Conservation (phyloP, 345 rosid species). For the Eucalyptus coolabah region DNA sequence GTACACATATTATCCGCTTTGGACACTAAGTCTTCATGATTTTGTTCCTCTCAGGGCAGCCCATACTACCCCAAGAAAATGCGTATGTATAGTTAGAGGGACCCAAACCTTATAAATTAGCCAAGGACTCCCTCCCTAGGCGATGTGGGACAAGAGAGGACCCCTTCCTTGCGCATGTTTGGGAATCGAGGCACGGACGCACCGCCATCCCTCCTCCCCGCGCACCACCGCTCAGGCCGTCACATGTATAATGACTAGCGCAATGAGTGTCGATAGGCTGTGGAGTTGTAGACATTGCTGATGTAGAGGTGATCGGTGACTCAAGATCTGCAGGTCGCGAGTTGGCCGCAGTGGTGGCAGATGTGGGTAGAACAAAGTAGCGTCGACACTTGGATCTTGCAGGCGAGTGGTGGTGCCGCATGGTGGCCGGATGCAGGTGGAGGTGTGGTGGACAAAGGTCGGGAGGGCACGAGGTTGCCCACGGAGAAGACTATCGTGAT, state of each 20-base stretch:
- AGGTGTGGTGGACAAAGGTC: fast-evolving
- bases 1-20: no score
- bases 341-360: no score
- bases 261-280: fast-evolving
- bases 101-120: no score
- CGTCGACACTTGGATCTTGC: fast-evolving
- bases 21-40: no score
- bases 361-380: fast-evolving
- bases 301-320: fast-evolving
- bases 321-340: fast-evolving
- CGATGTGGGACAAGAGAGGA: no score
- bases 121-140: fast-evolving
- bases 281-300: no score
- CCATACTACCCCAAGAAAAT: no score
- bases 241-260: fast-evolving
- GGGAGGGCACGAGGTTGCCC: fast-evolving
- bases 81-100: no score
- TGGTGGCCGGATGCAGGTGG: fast-evolving
- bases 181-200: fast-evolving
- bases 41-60: fast-evolving
- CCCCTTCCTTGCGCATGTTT: fast-evolving
- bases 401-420: fast-evolving
- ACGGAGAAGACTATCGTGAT: no score
- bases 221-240: fast-evolving
- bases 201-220: no score